Conservation (phyloP, 306 rosid genomes). For the Lathyrus aphaca region DNA sequence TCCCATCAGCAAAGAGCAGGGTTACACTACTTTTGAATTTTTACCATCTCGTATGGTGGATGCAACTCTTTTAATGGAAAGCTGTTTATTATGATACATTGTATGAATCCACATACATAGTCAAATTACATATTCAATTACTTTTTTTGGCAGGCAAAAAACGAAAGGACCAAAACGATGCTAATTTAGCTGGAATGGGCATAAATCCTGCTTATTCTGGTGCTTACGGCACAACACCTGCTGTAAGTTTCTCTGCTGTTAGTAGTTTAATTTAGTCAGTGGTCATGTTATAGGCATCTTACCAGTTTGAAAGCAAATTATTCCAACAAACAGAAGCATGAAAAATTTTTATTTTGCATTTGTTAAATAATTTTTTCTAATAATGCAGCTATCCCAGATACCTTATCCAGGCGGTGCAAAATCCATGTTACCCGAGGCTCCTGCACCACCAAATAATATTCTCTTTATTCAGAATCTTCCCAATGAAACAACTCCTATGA, state of each 20-base stretch:
- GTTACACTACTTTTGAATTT: neutral
- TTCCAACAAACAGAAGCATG: slow-evolving; percentile 31
- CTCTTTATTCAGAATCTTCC: slow-evolving; percentile 95
- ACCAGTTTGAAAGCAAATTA: slow-evolving; percentile 20
- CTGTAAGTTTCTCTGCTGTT: slow-evolving; percentile 56
- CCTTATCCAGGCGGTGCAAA: slow-evolving; percentile 89
- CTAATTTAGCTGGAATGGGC: slow-evolving; percentile 83
- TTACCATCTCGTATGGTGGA: slow-evolving; percentile 3
- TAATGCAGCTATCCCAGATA: slow-evolving; percentile 63
- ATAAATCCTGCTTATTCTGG: slow-evolving; percentile 82
- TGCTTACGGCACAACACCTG: slow-evolving; percentile 75
- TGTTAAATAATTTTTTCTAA: slow-evolving; percentile 36
- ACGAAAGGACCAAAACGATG: slow-evolving; percentile 87
- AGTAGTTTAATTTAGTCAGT: slow-evolving; percentile 8
- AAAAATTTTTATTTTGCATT: slow-evolving; percentile 16
- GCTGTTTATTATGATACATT: slow-evolving; percentile 12
- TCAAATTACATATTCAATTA: slow-evolving; percentile 8
- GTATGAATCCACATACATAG: neutral
- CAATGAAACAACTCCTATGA: slow-evolving; percentile 83
- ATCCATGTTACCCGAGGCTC: slow-evolving; percentile 85
- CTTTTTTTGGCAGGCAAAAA: slow-evolving; percentile 67
- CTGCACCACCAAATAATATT: slow-evolving; percentile 97
- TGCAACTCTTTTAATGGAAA: slow-evolving; percentile 7
- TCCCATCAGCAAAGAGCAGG: neutral
- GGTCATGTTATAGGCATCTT: slow-evolving; percentile 15